These are phyloP conservation scores for Podaxis rugospora DNA, from an alignment of 768 basidiomycete genomes.

Conservation along the genomic window DNA sequence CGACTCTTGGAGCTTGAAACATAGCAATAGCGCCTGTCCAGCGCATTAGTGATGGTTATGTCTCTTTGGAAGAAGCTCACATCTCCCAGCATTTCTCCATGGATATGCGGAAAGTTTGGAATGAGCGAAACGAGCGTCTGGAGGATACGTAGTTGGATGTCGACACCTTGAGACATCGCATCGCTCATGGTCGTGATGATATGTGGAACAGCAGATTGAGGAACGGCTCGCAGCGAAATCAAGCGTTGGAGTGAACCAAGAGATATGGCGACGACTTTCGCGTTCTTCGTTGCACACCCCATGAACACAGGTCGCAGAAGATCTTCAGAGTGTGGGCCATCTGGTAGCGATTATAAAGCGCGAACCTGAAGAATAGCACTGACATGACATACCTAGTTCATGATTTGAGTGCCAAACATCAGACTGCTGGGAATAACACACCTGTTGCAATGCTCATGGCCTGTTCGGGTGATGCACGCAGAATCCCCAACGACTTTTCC, in stretches of 20 bases:
- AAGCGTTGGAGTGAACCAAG: conserved; percentile 89
- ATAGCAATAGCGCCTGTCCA: conserved; percentile 77
- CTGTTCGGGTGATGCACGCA: conserved; percentile 79
- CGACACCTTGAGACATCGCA: conserved; percentile 91
- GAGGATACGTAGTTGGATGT: conserved; percentile 91
- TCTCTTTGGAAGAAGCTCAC: conserved; percentile 39
- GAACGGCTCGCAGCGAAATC: conserved; percentile 82
- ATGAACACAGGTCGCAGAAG: conserved; percentile 87
- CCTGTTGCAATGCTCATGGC: conserved; percentile 74
- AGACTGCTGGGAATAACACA: conserved; percentile 26
- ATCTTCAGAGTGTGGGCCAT: conserved; percentile 76
- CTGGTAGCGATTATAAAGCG: conserved; percentile 26
- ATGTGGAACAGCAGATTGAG: conserved; percentile 68
- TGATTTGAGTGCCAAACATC: conserved; percentile 1
- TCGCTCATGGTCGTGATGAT: conserved; percentile 84
- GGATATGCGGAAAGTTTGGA: conserved; percentile 80
- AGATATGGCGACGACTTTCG: conserved; percentile 91
- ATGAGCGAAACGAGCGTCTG: conserved; percentile 91
- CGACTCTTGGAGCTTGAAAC: conserved; percentile 94
- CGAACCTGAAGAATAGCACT: background rate
- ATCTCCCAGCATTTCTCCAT: conserved; percentile 76
- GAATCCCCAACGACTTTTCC: conserved; percentile 79
- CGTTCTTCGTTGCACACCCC: conserved; percentile 89
- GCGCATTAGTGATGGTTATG: background rate
- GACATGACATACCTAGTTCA: conserved; percentile 4